Conservation (phyloP, 768 basidiomycete genomes). For the Pleurotus platypus region DNA sequence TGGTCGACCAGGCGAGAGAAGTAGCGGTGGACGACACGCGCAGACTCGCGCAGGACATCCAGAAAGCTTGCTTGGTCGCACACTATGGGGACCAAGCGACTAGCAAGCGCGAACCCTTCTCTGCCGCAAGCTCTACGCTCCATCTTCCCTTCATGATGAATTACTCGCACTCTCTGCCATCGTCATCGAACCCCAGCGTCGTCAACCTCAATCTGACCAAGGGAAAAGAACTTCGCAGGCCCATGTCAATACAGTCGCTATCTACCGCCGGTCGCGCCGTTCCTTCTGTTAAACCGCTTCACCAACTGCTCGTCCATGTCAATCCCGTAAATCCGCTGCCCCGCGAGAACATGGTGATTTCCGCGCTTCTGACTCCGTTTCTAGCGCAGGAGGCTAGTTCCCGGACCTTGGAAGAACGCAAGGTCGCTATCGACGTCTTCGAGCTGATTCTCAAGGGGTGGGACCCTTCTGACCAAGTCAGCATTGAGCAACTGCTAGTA, state of each 20-base stretch:
- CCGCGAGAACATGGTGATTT: slow-evolving; percentile 55
- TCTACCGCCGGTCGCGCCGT: slow-evolving; percentile 19
- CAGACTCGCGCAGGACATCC: slow-evolving; percentile 53
- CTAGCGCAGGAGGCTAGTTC: slow-evolving; percentile 29
- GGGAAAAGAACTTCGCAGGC: slow-evolving; percentile 36
- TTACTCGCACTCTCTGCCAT: slow-evolving; percentile 24
- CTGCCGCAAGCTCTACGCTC: slow-evolving; percentile 30
- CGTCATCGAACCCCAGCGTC: slow-evolving; percentile 14
- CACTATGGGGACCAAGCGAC: slow-evolving; percentile 39
- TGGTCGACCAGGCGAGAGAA: slow-evolving; percentile 62
- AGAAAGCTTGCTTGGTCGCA: slow-evolving; percentile 49
- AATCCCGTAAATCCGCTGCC: slow-evolving; percentile 37
- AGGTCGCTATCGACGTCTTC: slow-evolving; percentile 57
- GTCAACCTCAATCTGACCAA: slow-evolving; percentile 17
- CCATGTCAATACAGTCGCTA: slow-evolving; percentile 38
- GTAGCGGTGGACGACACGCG: slow-evolving; percentile 43
- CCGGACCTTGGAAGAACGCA: slow-evolving; percentile 47
- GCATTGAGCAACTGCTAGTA: slow-evolving; percentile 10
- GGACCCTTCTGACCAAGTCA: slow-evolving; percentile 54
- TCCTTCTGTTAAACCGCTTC: slow-evolving; percentile 39
- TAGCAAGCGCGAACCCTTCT: slow-evolving; percentile 12
- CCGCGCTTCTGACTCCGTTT: slow-evolving; percentile 57
- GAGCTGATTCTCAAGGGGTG: slow-evolving; percentile 57
- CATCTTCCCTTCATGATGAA: slow-evolving; percentile 40
- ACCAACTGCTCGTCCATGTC: slow-evolving; percentile 43